Evolutionary conservation across 345 rosid genomes (phyloP).

Genomic region (Nasturtium officinale): DNA sequence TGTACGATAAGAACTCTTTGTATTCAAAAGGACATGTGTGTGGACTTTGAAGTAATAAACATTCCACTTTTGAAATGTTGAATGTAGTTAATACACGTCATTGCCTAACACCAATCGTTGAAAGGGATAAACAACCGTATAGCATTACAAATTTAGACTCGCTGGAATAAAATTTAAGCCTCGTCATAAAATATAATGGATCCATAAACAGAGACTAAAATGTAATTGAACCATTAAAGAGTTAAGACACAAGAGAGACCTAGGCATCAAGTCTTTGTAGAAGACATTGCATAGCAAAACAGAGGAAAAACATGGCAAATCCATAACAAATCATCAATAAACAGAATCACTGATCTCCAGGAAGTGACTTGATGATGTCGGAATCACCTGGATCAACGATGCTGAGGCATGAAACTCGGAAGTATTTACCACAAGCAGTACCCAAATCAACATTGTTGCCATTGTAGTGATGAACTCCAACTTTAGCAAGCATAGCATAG

Average conservation of each 20-base stretch:
- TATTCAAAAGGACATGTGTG: neutral
- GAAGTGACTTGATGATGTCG: conserved; percentile 71
- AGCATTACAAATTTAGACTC: neutral
- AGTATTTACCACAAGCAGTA: conserved; percentile 80
- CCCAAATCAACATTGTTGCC: conserved; percentile 75
- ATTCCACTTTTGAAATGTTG: neutral
- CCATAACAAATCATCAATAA: conserved; percentile 3
- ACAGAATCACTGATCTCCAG: conserved; percentile 43
- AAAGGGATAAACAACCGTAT: neutral
- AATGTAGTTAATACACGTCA: neutral
- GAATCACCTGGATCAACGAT: conserved; percentile 74
- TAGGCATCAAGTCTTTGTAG: conserved; percentile 25
- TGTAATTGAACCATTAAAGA: conserved; percentile 7
- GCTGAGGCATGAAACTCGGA: conserved; percentile 78
- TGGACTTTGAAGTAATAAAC: neutral
- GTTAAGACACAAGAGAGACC: neutral
- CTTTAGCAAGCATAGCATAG: conserved; percentile 44
- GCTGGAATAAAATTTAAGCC: neutral
- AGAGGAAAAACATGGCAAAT: conserved; percentile 15
- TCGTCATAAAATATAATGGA: neutral
- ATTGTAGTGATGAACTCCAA: conserved; percentile 45
- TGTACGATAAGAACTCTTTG: neutral
- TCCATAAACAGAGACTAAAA: conserved; percentile 6
- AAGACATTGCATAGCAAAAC: conserved; percentile 21
- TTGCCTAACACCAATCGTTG: neutral